phyloP scores from a whole-genome alignment of 805 yeast species.

The Cyberlindnera veronae region DNA sequence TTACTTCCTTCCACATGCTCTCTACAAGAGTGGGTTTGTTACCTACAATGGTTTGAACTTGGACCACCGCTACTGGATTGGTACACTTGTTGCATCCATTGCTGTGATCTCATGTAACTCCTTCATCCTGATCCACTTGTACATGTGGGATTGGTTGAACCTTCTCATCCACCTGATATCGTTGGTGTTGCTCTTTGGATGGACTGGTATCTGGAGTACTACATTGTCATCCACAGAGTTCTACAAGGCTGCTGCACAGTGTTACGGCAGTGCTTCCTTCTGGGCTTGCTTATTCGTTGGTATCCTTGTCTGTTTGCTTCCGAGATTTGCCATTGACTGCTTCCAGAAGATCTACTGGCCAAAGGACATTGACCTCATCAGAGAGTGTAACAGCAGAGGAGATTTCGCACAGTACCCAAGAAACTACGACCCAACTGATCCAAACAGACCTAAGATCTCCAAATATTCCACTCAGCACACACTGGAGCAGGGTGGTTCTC shows the following conservation, averaged over 20 bases:
- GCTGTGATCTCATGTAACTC: slow-evolving; percentile 65
- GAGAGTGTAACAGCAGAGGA: slow-evolving; percentile 68
- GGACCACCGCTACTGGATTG: slow-evolving; percentile 74
- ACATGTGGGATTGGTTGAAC: slow-evolving; percentile 81
- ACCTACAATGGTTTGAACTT: slow-evolving; percentile 52
- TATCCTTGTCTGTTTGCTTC: slow-evolving; percentile 58
- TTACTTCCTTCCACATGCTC: slow-evolving; percentile 68
- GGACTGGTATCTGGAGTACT: slow-evolving; percentile 83
- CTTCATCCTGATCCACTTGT: slow-evolving; percentile 63
- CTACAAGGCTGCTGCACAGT: slow-evolving; percentile 61
- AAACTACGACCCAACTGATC: slow-evolving; percentile 79
- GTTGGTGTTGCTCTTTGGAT: slow-evolving; percentile 56
- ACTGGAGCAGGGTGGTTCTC: slow-evolving; percentile 22
- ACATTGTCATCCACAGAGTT: slow-evolving; percentile 51
- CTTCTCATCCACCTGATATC: slow-evolving; percentile 53
- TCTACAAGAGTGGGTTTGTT: slow-evolving; percentile 43
- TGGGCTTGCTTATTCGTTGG: slow-evolving; percentile 73
- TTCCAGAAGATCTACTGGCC: slow-evolving; percentile 52
- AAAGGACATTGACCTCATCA: slow-evolving; percentile 64
- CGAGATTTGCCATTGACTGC: slow-evolving; percentile 62
- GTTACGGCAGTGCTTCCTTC: slow-evolving; percentile 56
- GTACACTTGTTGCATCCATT: slow-evolving; percentile 62
- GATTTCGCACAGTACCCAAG: slow-evolving; percentile 63
- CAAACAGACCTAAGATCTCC: slow-evolving; percentile 53
- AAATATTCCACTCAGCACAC: slow-evolving; percentile 37